Evolutionary conservation across 208 protist genomes (phyloP).

Genomic region (Histomonas meleagridis): DNA sequence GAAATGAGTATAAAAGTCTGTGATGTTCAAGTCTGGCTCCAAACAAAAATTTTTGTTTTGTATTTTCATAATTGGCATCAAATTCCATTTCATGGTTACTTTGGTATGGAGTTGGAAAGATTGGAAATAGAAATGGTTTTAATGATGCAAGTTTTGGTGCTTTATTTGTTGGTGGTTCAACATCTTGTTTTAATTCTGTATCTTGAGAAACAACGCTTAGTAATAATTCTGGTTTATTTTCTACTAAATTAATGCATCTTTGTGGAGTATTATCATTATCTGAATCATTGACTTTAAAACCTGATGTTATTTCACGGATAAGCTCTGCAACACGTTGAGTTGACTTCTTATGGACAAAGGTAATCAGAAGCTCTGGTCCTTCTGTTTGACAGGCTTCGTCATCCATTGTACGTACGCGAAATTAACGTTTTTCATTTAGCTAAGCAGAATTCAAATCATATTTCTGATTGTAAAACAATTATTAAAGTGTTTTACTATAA

Average conservation of each 20-base stretch:
- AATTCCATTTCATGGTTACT: too few relatives aligned
- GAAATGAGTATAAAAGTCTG: neutral
- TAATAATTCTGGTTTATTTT: neutral
- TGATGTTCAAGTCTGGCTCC: neutral
- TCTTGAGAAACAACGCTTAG: neutral
- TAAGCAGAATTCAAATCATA: too few relatives aligned
- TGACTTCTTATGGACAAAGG: conserved; percentile 20
- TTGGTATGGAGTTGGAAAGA: neutral
- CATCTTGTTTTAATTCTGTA: neutral
- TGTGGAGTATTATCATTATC: neutral
- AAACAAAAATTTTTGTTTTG: neutral
- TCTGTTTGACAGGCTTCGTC: too few relatives aligned
- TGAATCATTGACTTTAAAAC: neutral
- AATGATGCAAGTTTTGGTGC: neutral
- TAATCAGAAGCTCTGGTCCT: too few relatives aligned
- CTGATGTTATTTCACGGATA: neutral
- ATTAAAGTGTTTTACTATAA: too few relatives aligned
- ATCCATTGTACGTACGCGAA: too few relatives aligned
- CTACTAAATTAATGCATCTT: neutral
- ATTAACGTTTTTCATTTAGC: too few relatives aligned
- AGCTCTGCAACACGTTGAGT: neutral
- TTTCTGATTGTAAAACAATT: too few relatives aligned
- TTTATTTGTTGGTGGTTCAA: neutral
- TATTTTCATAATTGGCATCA: neutral
- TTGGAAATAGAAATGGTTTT: neutral